Evolutionary conservation across 306 rosid species (phyloP).

Genomic region (Trifolium dubium): DNA sequence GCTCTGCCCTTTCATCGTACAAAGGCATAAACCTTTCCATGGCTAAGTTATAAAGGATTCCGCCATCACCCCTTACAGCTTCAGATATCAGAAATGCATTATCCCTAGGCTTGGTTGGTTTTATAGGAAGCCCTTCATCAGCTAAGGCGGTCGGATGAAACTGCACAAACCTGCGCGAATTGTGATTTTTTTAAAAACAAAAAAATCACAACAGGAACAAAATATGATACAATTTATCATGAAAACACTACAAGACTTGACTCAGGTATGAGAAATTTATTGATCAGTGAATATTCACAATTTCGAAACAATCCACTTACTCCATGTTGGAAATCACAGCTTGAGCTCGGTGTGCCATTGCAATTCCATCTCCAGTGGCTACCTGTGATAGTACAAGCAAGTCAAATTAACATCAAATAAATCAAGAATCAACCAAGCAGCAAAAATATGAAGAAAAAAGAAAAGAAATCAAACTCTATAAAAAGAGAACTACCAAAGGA

Average conservation of each 20-base stretch:
- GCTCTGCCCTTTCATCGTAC: constrained; percentile 94
- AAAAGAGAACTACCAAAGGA: constrained; percentile 68
- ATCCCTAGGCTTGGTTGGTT: constrained; percentile 62
- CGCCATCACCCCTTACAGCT: constrained; percentile 94
- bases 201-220: constrained; percentile 18
- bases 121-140: constrained; percentile 84
- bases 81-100: constrained; percentile 88
- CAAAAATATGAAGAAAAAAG: constrained; percentile 17
- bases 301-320: constrained; percentile 56
- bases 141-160: constrained; percentile 97
- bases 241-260: background rate
- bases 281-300: constrained; percentile 14
- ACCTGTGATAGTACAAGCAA: constrained; percentile 55
- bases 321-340: constrained; percentile 98
- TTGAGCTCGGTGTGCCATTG: constrained; percentile 97
- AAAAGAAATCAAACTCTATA: constrained; percentile 16
- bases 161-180: constrained; percentile 77
- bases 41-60: constrained; percentile 76
- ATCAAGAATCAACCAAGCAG: background rate
- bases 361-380: constrained; percentile 95
- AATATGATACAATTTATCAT: constrained; percentile 20
- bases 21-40: constrained; percentile 95
- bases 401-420: constrained; percentile 35
- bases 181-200: background rate
- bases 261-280: constrained; percentile 19